Conservation (phyloP, 1,139 yeast species). For the Suhomyces atakaporum region DNA sequence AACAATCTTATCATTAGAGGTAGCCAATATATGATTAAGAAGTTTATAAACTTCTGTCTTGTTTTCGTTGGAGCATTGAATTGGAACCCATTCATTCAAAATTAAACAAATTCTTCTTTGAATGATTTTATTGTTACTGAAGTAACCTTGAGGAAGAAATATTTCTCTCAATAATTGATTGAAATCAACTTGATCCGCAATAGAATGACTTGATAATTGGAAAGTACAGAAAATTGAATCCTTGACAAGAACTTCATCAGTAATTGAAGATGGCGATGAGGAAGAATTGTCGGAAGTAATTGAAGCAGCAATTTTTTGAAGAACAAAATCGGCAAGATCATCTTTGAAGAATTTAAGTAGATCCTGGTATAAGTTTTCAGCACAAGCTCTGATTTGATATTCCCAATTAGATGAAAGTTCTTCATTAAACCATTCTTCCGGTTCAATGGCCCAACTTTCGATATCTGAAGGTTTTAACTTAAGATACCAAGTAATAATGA, state of each 20-base stretch:
- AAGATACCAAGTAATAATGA: constrained; percentile 72
- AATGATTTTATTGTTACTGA: constrained; percentile 56
- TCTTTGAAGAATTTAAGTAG: constrained; percentile 65
- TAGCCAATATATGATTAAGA: constrained; percentile 44
- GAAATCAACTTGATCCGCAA: constrained; percentile 65
- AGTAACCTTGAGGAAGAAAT: constrained; percentile 67
- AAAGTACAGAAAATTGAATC: constrained; percentile 84
- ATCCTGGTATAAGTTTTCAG: constrained; percentile 82
- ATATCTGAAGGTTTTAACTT: constrained; percentile 72
- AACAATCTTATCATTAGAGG: constrained; percentile 71
- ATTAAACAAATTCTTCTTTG: constrained; percentile 77
- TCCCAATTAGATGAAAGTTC: constrained; percentile 81
- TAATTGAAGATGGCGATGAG: not conserved
- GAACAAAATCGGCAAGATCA: constrained; percentile 59
- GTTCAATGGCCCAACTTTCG: constrained; percentile 79
- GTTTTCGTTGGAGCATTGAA: constrained; percentile 61
- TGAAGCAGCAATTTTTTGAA: constrained; percentile 62
- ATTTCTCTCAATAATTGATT: constrained; percentile 58
- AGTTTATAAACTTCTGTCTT: constrained; percentile 63
- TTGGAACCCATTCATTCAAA: constrained; percentile 77
- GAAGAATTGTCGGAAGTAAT: constrained; percentile 39
- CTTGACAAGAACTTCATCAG: constrained; percentile 50
- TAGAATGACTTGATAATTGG: constrained; percentile 70
- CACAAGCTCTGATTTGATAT: constrained; percentile 82
- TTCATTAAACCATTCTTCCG: constrained; percentile 91